Base-by-base conservation (phyloP, 352 stramenopile species). In the Phytophthora sp. region DNA sequence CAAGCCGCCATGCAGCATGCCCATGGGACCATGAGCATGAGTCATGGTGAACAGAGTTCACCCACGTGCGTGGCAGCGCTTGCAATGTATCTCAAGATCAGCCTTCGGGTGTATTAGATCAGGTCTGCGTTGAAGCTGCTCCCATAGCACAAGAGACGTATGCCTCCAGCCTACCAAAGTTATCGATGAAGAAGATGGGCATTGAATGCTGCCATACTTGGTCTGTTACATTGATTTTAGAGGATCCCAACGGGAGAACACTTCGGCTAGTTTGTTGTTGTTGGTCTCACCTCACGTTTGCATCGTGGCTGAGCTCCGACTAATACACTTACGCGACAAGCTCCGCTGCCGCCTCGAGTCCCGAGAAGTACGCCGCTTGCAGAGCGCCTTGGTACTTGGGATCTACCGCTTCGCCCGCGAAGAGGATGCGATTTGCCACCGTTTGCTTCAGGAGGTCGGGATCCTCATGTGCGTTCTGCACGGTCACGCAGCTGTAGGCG, bases 321-420 rank as follows among this genome's bases (percentile, higher is more conserved):
- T 52, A 63, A 31, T 43, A 56, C 48, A 12, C 21, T 55, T 70
- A 60, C 21, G 43, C 32, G 18, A 57, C 57, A 51, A 72, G 48
- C 39, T 72, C 56, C 15, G 62, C 49, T 5, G 63, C 63, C 7
- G 63, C 63, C 46, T 72, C 63, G 24, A 73, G 58, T 41, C 64
- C 80, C 1, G 83, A 85, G 37, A 91, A 71, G 39, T 89, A 89
- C 24, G 85, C 85, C 0, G 81, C 83, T 44, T 91, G 82, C 2
- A 91, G 70, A 3, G 83, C 86, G 10, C 81, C 79, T 41, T 91
- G 85, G 54, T 94, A 89, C 46, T 86, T 76, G 58, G 79, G 73
- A 45, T 83, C 82, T 20, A 83, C 89, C 7, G 84, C 83, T 35
- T 94, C 85, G 11, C 85, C 85, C 6, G 77, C 81, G 43, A 94